phyloP scores from a whole-genome alignment of 768 basidiomycete genomes.

The Paxillus rubicundulus region DNA sequence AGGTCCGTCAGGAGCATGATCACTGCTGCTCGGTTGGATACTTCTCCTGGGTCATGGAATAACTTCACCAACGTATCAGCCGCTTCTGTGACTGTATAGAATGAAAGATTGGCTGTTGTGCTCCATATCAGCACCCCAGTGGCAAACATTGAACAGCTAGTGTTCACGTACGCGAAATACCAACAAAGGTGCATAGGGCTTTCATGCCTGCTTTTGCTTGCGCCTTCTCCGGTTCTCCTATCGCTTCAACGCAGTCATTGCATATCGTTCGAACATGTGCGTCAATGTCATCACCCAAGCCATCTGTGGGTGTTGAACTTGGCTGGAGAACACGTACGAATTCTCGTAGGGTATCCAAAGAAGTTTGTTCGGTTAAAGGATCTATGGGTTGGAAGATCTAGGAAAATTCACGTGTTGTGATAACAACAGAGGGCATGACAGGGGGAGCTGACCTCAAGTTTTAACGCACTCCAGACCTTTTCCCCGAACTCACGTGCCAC shows the following conservation, averaged over 20 bases:
- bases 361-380: conserved; percentile 64
- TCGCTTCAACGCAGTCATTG: conserved; percentile 73
- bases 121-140: conserved; percentile 7
- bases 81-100: conserved; percentile 63
- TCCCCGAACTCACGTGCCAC: conserved; percentile 60
- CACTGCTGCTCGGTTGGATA: conserved; percentile 61
- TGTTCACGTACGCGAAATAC: conserved; percentile 66
- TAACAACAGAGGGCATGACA: not conserved
- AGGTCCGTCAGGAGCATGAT: conserved; percentile 67
- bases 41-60: conserved; percentile 71
- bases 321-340: conserved; percentile 76
- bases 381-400: conserved; percentile 96
- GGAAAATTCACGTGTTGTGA: not conserved
- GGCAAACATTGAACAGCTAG: not conserved
- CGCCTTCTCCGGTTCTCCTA: conserved; percentile 91
- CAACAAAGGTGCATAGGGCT: conserved; percentile 72
- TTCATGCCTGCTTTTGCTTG: conserved; percentile 88
- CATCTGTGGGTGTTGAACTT: conserved; percentile 36
- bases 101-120: conserved; percentile 60
- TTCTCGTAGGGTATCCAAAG: conserved; percentile 65
- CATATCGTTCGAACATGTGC: conserved; percentile 74
- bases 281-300: conserved; percentile 36
- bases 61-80: conserved; percentile 75
- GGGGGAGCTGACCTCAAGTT: conserved; percentile 66
- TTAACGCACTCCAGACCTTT: conserved; percentile 88